A percentile compares a stretch with the other conserved stretches of the same genome.
These are phyloP conservation scores for Penicillium atrosanguineum DNA, from an alignment of 495 filamentous ascomycete species.

Conservation along the genomic window DNA sequence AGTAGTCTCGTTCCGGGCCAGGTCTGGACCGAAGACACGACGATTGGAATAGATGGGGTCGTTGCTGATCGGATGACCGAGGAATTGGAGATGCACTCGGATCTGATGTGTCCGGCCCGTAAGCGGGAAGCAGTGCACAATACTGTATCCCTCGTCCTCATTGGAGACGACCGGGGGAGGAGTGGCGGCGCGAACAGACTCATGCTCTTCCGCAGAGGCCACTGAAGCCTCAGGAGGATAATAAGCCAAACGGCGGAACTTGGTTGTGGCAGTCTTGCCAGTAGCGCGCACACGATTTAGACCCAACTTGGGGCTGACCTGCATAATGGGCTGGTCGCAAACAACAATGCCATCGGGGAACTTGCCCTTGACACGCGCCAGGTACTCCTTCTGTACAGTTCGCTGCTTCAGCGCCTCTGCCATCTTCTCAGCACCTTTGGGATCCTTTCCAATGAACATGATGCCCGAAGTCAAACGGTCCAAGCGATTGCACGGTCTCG, in stretches of 20 bases:
- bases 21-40: slow-evolving; percentile 77
- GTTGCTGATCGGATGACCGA: slow-evolving; percentile 93
- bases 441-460: slow-evolving; percentile 92
- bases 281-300: slow-evolving; percentile 90
- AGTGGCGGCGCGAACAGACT: slow-evolving; percentile 25
- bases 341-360: slow-evolving; percentile 81
- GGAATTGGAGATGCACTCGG: slow-evolving; percentile 88
- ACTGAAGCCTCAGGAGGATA: slow-evolving; percentile 56
- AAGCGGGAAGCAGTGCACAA: slow-evolving; percentile 89
- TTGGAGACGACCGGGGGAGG: slow-evolving; percentile 27
- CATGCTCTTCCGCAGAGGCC: slow-evolving; percentile 9
- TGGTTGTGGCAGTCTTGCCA: slow-evolving; percentile 83
- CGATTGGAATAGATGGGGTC: slow-evolving; percentile 97
- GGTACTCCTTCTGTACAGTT: slow-evolving; percentile 88
- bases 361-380: slow-evolving; percentile 84
- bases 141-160: slow-evolving; percentile 74
- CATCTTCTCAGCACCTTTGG: slow-evolving; percentile 75
- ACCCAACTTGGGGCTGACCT: slow-evolving; percentile 91
- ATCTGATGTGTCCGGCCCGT: slow-evolving; percentile 96
- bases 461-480: slow-evolving; percentile 91
- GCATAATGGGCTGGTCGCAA: slow-evolving; percentile 90
- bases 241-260: slow-evolving; percentile 87
- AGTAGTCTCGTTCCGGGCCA: slow-evolving; percentile 67
- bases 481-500: slow-evolving; percentile 88
- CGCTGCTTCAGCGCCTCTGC: slow-evolving; percentile 66